Evolutionary conservation across 768 basidiomycete genomes (phyloP), one percentile per base, ranked within the genome.

Genomic region (Sutorius australiensis): DNA sequence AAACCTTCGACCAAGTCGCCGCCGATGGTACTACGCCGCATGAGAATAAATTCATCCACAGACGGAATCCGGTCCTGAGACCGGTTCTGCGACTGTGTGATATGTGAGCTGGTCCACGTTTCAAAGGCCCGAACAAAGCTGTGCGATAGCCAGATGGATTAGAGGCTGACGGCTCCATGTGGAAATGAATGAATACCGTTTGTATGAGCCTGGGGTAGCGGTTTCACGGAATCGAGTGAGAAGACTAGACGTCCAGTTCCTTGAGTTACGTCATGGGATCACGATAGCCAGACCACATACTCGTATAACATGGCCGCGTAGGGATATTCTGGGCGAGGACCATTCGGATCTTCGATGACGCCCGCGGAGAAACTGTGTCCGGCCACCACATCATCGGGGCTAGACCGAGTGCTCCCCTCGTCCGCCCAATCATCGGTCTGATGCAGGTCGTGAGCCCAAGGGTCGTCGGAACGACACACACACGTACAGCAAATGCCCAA

Each of bases 261-360:
- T 13, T 40, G 10, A 55, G 54, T 54, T 56, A 58, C 50, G 51
- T 59, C 50, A 64, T 44, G 39, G 21, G 48, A 38, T 48, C 34
- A 46, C 5, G 34, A 48, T 17, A 50, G 6, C 13, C 32, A 43
- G 46, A 42, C 55, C 24, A 65, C 72, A 10, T 51, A 73, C 72
- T 73, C 71, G 51, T 74, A 64, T 16, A 73, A 46, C 72, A 73
- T 73, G 28, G 72, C 72, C 24, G 72, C 72, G 33, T 74, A 74
- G 11, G 70, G 62, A 47, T 69, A 68, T 13, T 66, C 51, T 0
- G 72, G 72, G 21, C 65, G 64, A 8, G 67, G 56, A 5, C 58
- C 56, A 0, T 64, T 61, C 11, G 70, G 67, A 38, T 72, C 16
- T 2, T 48, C 54, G 16, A 73, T 48, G 6, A 74, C 64, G 21